Evolutionary conservation across 768 basidiomycete species (phyloP).

Genomic region (Termitomyces sp.): DNA sequence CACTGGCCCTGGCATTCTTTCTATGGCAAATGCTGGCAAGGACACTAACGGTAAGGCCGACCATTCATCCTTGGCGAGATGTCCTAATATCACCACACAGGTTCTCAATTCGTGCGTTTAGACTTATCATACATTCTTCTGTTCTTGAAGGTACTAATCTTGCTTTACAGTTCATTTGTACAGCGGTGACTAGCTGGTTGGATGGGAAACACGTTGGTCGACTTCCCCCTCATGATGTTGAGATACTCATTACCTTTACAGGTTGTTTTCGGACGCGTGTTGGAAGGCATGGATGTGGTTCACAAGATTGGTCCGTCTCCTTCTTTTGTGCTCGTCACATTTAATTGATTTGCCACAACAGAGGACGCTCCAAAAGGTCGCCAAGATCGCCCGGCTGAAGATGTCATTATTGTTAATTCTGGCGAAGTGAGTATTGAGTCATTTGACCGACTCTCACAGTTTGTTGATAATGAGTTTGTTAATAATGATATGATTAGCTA

Average conservation of each 20-base stretch:
- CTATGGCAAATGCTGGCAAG: conserved; percentile 92
- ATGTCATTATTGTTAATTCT: conserved; percentile 75
- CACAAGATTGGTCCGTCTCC: conserved; percentile 55
- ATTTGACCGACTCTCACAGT: neutral
- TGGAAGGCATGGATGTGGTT: conserved; percentile 91
- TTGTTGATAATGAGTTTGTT: conserved; percentile 4
- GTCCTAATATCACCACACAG: conserved; percentile 25
- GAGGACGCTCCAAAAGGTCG: conserved; percentile 69
- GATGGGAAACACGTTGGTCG: conserved; percentile 77
- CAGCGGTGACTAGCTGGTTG: conserved; percentile 81
- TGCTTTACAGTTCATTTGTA: conserved; percentile 80
- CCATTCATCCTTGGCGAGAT: conserved; percentile 1
- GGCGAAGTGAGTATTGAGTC: conserved; percentile 64
- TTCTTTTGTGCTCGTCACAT: no score
- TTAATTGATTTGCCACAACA: conserved; percentile 20
- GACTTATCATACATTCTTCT: neutral
- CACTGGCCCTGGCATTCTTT: conserved; percentile 79
- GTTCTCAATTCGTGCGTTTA: conserved; percentile 80
- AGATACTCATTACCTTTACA: conserved; percentile 18
- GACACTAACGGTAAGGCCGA: conserved; percentile 76
- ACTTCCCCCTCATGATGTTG: neutral
- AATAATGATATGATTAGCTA: conserved; percentile 31
- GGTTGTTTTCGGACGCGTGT: conserved; percentile 90
- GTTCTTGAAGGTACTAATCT: neutral
- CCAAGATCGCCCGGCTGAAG: conserved; percentile 68